A percentile compares a stretch with the other conserved stretches of the same genome.
Evolutionary conservation across 164 flowering plant species (phyloP).

Genomic region (Warburgia ugandensis): DNA sequence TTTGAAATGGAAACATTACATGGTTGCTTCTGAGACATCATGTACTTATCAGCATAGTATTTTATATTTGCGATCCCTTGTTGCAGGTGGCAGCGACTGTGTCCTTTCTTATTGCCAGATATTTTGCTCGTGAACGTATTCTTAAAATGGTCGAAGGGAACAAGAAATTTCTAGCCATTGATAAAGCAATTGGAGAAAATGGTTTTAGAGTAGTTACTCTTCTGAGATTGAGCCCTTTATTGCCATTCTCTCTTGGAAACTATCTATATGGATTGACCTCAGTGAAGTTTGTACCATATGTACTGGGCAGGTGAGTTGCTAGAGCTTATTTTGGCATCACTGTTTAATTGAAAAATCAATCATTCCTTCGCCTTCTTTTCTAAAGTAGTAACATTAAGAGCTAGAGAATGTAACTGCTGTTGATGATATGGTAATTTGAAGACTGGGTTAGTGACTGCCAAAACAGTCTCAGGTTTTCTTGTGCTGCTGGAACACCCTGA

Average conservation of each 20-base stretch:
- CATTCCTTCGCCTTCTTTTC: no score
- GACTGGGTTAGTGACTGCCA: no score
- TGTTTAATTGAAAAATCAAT: no score
- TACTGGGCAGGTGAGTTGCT: constrained; percentile 73
- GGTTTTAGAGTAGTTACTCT: constrained; percentile 94
- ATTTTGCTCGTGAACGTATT: constrained; percentile 98
- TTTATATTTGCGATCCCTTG: background rate
- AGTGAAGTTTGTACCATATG: constrained; percentile 90
- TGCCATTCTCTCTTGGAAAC: constrained; percentile 94
- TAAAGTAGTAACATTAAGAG: no score
- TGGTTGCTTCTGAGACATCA: background rate
- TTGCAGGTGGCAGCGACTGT: constrained; percentile 91
- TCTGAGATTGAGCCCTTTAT: constrained; percentile 93
- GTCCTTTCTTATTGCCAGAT: constrained; percentile 95
- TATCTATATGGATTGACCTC: constrained; percentile 95
- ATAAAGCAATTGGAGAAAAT: constrained; percentile 97
- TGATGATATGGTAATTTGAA: no score
- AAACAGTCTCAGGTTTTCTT: no score
- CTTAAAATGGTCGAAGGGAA: constrained; percentile 92
- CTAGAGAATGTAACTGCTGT: no score
- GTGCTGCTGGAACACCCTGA: no score
- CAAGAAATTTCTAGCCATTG: constrained; percentile 95
- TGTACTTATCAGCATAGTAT: background rate
- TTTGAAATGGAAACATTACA: background rate
- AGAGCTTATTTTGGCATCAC: background rate